A percentile compares a stretch with the other conserved stretches of the same genome.
Conservation (phyloP, 805 yeast species). For the Zygotorulaspora chibaensis region DNA sequence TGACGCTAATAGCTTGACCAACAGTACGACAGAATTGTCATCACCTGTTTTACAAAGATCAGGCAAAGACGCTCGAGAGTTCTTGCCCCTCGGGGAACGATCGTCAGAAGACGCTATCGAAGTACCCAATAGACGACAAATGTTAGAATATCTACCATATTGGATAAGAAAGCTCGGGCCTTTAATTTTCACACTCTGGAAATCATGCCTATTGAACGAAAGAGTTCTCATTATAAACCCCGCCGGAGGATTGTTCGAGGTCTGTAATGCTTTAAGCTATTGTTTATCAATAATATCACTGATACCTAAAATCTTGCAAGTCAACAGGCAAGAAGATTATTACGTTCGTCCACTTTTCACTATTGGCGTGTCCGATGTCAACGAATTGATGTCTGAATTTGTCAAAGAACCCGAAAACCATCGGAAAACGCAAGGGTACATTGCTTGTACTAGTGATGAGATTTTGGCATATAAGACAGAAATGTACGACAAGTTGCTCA, state of each 20-base stretch:
- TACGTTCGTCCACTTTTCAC: constrained; percentile 21
- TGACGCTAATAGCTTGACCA: constrained; percentile 9
- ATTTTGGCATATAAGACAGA: constrained; percentile 24
- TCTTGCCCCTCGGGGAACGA: constrained; percentile 2
- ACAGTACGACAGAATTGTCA: constrained; percentile 9
- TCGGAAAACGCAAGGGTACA: constrained; percentile 14
- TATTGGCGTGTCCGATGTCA: constrained; percentile 22
- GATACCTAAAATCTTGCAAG: constrained; percentile 10
- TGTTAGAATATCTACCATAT: constrained; percentile 21
- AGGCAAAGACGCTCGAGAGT: constrained; percentile 14
- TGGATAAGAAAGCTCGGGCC: constrained; percentile 34
- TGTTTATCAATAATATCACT: constrained; percentile 25
- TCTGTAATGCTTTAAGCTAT: constrained; percentile 27
- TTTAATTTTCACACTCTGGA: constrained; percentile 34
- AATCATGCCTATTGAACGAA: constrained; percentile 26
- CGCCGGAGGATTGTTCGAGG: constrained; percentile 26
- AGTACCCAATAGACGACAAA: constrained; percentile 8
- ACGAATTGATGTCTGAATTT: constrained; percentile 16
- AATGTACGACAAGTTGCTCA: constrained; percentile 26
- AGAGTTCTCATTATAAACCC: constrained; percentile 29
- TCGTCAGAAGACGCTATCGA: constrained; percentile 1
- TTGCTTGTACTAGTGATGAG: constrained; percentile 35
- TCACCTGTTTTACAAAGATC: constrained; percentile 16
- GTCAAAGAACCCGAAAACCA: constrained; percentile 8
- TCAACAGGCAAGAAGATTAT: constrained; percentile 6